These are phyloP conservation scores for Entomortierella chlamydospora DNA, from an alignment of 192 early-diverging fungal species.

Conservation along the genomic window DNA sequence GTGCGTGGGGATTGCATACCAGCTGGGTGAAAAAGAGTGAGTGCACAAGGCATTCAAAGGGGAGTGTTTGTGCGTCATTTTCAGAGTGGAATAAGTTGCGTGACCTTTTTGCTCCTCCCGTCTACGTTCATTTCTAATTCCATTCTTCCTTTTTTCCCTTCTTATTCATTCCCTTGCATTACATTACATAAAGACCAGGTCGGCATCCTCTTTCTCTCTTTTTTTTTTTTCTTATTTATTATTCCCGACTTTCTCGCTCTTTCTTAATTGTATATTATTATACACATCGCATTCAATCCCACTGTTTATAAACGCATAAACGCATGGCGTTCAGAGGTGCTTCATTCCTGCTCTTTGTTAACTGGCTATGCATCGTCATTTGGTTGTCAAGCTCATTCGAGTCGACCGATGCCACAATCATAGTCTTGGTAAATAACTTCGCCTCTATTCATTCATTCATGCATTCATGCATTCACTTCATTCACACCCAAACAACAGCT, in stretches of 20 bases:
- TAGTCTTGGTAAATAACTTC: constrained; percentile 28
- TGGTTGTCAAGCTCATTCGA: constrained; percentile 42
- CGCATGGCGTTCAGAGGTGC: constrained; percentile 35
- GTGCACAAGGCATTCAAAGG: too few relatives aligned
- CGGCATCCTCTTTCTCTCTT: not conserved
- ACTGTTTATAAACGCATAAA: not conserved
- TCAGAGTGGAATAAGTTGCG: not conserved
- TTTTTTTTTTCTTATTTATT: not conserved
- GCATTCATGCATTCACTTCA: not conserved
- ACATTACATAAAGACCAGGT: too few relatives aligned
- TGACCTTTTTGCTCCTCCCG: not conserved
- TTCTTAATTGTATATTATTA: too few relatives aligned
- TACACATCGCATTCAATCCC: too few relatives aligned
- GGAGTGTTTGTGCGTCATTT: too few relatives aligned
- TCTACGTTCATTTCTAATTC: not conserved
- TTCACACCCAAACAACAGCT: not conserved
- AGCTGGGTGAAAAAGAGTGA: too few relatives aligned
- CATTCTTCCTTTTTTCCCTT: not conserved
- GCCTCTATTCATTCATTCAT: not conserved
- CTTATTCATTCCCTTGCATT: not conserved
- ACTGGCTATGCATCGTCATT: constrained; percentile 44
- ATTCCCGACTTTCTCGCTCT: not conserved
- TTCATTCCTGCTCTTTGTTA: constrained; percentile 41
- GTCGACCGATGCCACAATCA: constrained; percentile 39
- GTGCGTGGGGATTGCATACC: too few relatives aligned